Base-by-base conservation (phyloP, 768 basidiomycete genomes). In the Leccinum imitatum region DNA sequence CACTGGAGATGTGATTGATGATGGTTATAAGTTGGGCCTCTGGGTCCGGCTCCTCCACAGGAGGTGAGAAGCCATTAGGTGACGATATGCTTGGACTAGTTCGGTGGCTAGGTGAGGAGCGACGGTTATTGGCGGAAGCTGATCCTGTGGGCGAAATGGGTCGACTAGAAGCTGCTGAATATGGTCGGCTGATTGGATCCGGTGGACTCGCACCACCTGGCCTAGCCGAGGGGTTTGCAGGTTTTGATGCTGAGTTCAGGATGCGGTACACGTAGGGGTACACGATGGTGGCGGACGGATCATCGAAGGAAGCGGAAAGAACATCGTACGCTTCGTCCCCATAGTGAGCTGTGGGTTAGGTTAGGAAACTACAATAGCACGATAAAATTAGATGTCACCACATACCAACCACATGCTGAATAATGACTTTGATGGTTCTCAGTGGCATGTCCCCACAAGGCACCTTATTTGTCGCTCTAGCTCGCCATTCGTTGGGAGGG, bases 401-500 rank as follows among this genome's bases (percentile, higher is more conserved):
- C 95, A 79, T 65, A 95, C 95, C 91, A 66, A 98, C 93, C 58
- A 98, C 85, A 72, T 96, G 94, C 75, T 98, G 97, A 37, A 99
- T 91, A 66, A 99, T 93, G 46, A 97, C 95, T 79, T 99, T 99
- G 73, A 98, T 92, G 3, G 97, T 98, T 62, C 97, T 82, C 59
- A 99, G 75, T 2, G 97, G 97, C 95, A 98, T 95, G 69, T 99
- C 97, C 25, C 95, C 95, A 69, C 95, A 90, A 3, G 97, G 95
- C 2, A 98, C 86, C 63, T 89, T 90, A 70, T 92, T 94, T 1
- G 88, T 89, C 10, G 93, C 92, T 63, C 97, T 81, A 13, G 91
- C 88, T 55, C 96, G 86, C 93, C 95, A 99, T 73, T 97, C 95
- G 62, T 94, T 95, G 1, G 97, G 97, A 50, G 93, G 90, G 30